Conservation (phyloP, 768 basidiomycete genomes). For the Lactarius indigo region DNA sequence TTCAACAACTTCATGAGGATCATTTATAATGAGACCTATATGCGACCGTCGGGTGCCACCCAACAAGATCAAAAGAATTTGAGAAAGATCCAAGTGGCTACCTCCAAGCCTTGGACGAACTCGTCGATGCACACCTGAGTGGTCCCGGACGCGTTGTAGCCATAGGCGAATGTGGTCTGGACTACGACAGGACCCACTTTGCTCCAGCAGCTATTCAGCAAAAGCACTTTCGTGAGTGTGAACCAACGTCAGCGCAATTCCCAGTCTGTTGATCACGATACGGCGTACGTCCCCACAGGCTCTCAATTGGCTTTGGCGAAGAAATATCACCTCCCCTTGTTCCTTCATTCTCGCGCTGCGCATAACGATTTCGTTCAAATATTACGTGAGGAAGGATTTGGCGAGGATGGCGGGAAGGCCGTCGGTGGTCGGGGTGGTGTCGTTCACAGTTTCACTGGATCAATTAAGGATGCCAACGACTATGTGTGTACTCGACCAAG, state of each 20-base stretch:
- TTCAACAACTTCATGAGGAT: not conserved
- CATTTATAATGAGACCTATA: constrained; percentile 46
- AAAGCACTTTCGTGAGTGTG: constrained; percentile 54
- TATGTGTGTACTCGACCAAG: constrained; percentile 42
- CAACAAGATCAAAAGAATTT: constrained; percentile 70
- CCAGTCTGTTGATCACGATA: not conserved
- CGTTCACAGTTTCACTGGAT: constrained; percentile 81
- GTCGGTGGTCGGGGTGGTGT: constrained; percentile 69
- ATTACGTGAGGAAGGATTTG: constrained; percentile 63
- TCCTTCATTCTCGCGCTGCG: constrained; percentile 78
- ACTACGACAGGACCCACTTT: constrained; percentile 74
- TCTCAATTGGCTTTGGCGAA: constrained; percentile 64
- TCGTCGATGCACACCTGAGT: constrained; percentile 47
- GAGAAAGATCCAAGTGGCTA: constrained; percentile 59
- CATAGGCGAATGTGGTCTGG: constrained; percentile 78
- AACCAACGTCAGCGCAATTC: not conserved
- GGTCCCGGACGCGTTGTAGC: constrained; percentile 62
- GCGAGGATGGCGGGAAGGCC: constrained; percentile 47
- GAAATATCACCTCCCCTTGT: constrained; percentile 69
- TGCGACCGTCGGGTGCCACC: constrained; percentile 78
- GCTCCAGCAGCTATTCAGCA: constrained; percentile 57
- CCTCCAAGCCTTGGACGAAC: constrained; percentile 50
- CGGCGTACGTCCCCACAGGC: constrained; percentile 30
- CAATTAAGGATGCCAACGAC: constrained; percentile 55
- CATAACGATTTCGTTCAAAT: constrained; percentile 66